Conservation (phyloP, 352 stramenopile genomes). For the Phytophthora palmivora region DNA sequence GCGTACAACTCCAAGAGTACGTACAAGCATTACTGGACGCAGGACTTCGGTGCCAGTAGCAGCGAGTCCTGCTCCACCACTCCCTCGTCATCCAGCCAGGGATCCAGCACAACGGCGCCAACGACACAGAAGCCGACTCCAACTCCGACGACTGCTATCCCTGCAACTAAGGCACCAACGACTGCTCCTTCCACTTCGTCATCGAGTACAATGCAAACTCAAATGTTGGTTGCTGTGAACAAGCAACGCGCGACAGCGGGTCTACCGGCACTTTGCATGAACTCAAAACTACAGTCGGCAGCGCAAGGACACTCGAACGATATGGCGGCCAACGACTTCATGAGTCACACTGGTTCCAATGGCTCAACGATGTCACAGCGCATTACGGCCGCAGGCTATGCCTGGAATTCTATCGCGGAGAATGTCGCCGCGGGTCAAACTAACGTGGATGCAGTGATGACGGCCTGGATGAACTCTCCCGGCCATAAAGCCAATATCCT, state of each 20-base stretch:
- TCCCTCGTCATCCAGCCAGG: conserved; percentile 3
- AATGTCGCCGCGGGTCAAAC: conserved; percentile 54
- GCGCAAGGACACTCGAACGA: conserved; percentile 41
- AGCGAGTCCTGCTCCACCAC: conserved; percentile 25
- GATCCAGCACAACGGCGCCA: background rate
- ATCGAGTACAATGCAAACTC: conserved; percentile 24
- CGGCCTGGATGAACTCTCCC: conserved; percentile 43
- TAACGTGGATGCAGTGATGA: conserved; percentile 41
- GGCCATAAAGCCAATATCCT: conserved; percentile 42
- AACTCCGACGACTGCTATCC: conserved; percentile 15
- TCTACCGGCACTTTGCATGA: conserved; percentile 41
- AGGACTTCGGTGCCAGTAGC: conserved; percentile 49
- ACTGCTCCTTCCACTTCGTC: conserved; percentile 1
- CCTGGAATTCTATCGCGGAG: conserved; percentile 49
- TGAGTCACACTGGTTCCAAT: conserved; percentile 52
- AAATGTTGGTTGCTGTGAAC: conserved; percentile 57
- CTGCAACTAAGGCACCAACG: conserved; percentile 24
- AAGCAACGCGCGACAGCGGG: conserved; percentile 40
- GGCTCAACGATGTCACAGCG: conserved; percentile 44
- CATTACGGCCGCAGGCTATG: conserved; percentile 44
- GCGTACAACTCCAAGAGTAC: conserved; percentile 35
- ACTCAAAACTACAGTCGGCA: conserved; percentile 34
- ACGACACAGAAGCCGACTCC: conserved; percentile 21
- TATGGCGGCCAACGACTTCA: conserved; percentile 50
- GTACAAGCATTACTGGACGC: conserved; percentile 65